A percentile compares a stretch with the other conserved stretches of the same genome.
Evolutionary conservation across 805 yeast genomes (phyloP).

Genomic region (Suhomyces xylopsoci): DNA sequence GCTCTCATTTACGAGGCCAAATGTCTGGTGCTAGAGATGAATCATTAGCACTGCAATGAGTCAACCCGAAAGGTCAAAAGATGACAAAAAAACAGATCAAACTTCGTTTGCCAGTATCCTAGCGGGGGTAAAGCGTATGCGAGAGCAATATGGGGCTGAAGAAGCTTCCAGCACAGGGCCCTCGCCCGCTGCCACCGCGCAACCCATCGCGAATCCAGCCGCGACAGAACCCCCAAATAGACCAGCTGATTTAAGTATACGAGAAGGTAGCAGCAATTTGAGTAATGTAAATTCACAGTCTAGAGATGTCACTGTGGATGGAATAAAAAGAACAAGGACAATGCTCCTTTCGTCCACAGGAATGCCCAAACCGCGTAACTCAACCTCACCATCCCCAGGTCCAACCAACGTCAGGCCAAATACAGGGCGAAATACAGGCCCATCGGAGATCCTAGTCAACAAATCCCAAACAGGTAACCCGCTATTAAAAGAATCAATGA

Average conservation of each 20-base stretch:
- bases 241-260: neutral
- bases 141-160: conserved; percentile 40
- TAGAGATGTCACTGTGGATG: neutral
- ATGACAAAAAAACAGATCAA: conserved; percentile 36
- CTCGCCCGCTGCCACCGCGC: neutral
- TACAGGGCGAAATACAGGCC: conserved; percentile 3
- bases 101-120: conserved; percentile 69
- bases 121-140: conserved; percentile 63
- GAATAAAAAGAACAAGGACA: neutral
- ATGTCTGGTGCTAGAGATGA: neutral
- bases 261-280: neutral
- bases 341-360: neutral
- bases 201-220: neutral
- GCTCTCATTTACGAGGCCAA: neutral
- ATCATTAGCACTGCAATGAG: neutral
- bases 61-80: neutral
- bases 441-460: conserved; percentile 12
- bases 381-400: neutral
- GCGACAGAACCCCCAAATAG: neutral
- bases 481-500: conserved; percentile 44
- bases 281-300: neutral
- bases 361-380: neutral
- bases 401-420: neutral
- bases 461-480: conserved; percentile 75
- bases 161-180: neutral